Conservation (phyloP, 192 early-diverging fungal genomes). For the Umbelopsis ramanniana region DNA sequence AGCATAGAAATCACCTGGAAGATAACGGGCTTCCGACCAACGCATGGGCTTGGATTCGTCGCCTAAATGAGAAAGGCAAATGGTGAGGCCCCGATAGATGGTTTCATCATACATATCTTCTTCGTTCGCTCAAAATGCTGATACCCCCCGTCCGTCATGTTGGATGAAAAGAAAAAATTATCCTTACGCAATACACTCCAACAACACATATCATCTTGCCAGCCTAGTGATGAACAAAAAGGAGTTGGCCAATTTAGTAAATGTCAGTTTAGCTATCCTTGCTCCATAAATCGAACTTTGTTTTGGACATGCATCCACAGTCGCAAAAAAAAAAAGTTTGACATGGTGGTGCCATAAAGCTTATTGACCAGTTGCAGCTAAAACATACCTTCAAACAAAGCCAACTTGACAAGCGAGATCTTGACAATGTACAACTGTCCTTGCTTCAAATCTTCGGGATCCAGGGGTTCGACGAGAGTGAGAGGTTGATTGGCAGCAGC, state of each 20-base stretch:
- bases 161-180: background rate
- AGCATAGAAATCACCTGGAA: constrained; percentile 41
- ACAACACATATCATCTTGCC: constrained; percentile 49
- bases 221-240: constrained; percentile 26
- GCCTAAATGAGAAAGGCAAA: constrained; percentile 20
- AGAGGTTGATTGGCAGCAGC: background rate
- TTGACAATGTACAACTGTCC: constrained; percentile 41
- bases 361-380: background rate
- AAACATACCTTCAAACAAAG: constrained; percentile 39
- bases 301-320: background rate
- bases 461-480: constrained; percentile 23
- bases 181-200: constrained; percentile 40
- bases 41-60: constrained; percentile 39
- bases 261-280: constrained; percentile 12
- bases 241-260: background rate
- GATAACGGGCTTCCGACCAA: constrained; percentile 46
- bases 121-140: too few relatives aligned
- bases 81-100: background rate
- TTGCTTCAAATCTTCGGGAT: constrained; percentile 41
- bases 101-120: too few relatives aligned
- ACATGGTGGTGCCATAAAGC: background rate
- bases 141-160: too few relatives aligned
- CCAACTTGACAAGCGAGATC: constrained; percentile 35
- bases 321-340: background rate
- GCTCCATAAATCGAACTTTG: background rate